Evolutionary conservation across 768 basidiomycete genomes (phyloP).

Genomic region (Leccinum olivaceopallidum): DNA sequence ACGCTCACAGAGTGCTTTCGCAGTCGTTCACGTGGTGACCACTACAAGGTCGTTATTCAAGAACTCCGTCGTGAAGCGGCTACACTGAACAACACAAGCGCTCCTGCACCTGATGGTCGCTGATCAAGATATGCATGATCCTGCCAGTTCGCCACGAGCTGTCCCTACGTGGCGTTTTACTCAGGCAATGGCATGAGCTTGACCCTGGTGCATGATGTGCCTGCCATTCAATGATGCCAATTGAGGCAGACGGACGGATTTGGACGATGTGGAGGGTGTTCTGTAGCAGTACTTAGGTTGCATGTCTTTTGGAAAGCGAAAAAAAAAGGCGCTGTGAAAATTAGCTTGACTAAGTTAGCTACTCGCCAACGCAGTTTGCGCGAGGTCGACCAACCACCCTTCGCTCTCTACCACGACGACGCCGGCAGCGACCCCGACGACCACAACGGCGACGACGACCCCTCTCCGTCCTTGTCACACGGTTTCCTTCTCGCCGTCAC

Average conservation of each 20-base stretch:
- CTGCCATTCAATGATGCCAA: conserved; percentile 11
- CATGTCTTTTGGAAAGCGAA: conserved; percentile 1
- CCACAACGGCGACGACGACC: conserved; percentile 11
- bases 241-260: conserved; percentile 20
- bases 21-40: conserved; percentile 8
- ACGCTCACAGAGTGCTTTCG: conserved; percentile 30
- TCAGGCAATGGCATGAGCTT: background rate
- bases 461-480: conserved; percentile 13
- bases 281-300: conserved; percentile 18
- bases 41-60: conserved; percentile 72
- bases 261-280: conserved; percentile 18
- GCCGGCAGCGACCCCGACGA: conserved; percentile 9
- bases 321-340: conserved; percentile 16
- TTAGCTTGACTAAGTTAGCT: background rate
- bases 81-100: conserved; percentile 32
- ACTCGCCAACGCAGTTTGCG: conserved; percentile 3
- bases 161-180: background rate
- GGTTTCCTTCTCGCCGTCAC: conserved; percentile 8
- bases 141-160: background rate
- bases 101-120: conserved; percentile 26
- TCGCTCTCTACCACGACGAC: conserved; percentile 9
- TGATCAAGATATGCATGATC: conserved; percentile 4
- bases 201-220: conserved; percentile 4
- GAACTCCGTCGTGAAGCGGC: conserved; percentile 76
- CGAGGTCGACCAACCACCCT: conserved; percentile 1